Conservation (phyloP, 129 eudicot species). For the Saposhnikovia divaricata region DNA sequence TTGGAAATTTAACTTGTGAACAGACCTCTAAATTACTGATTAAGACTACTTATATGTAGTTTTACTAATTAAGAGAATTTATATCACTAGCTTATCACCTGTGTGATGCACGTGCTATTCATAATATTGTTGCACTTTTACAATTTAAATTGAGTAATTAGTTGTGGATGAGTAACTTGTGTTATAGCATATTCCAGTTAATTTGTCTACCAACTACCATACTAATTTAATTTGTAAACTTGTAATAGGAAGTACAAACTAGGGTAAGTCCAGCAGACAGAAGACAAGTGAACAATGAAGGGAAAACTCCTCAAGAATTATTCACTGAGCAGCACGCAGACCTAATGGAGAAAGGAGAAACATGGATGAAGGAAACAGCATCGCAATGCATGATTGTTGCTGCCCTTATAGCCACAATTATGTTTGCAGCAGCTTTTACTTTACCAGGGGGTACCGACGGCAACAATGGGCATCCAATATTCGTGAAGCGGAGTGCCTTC, state of each 20-base stretch:
- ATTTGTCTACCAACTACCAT: background rate
- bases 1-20: background rate
- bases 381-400: constrained; percentile 26
- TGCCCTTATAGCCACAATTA: constrained; percentile 25
- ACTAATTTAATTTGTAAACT: background rate
- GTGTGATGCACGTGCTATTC: too few species aligned
- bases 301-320: constrained; percentile 4
- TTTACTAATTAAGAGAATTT: too few species aligned
- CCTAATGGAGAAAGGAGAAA: background rate
- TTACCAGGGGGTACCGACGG: constrained; percentile 21
- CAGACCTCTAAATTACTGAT: background rate
- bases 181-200: too few species aligned
- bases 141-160: too few species aligned
- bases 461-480: constrained; percentile 19
- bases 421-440: constrained; percentile 30
- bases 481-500: background rate
- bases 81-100: too few species aligned
- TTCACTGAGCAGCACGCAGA: constrained; percentile 5
- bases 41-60: too few species aligned
- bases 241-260: background rate
- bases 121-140: too few species aligned
- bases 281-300: background rate
- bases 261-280: background rate
- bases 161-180: too few species aligned
- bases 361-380: constrained; percentile 24